A percentile compares a stretch with the other conserved stretches of the same genome.
These are phyloP conservation scores for Pythium vanterpoolii DNA, from an alignment of 352 stramenopile genomes.

Conservation along the genomic window DNA sequence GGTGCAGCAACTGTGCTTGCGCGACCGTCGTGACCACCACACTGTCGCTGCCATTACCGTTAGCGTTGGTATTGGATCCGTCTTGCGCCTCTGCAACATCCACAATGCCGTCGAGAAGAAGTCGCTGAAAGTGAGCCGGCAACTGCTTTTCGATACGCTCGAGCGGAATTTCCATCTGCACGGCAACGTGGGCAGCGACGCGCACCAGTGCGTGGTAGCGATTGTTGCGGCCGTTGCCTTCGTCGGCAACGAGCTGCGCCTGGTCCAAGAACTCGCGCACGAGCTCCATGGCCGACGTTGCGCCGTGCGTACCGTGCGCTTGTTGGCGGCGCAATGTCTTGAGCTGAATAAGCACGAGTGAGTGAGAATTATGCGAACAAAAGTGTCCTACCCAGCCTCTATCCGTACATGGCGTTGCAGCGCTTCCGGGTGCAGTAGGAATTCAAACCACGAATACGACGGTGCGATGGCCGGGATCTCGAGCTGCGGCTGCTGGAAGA, in stretches of 20 bases:
- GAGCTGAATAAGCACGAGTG: conserved; percentile 31
- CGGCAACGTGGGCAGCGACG: conserved; percentile 69
- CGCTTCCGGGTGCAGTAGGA: conserved; percentile 74
- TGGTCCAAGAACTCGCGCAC: conserved; percentile 84
- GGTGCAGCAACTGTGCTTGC: conserved; percentile 61
- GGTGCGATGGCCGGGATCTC: conserved; percentile 62
- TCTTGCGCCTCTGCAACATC: conserved; percentile 49
- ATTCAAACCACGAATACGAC: conserved; percentile 84
- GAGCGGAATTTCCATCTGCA: conserved; percentile 70
- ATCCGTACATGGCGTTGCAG: conserved; percentile 67
- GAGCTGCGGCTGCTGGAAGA: conserved; percentile 81
- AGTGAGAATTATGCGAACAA: background rate
- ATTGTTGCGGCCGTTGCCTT: conserved; percentile 73
- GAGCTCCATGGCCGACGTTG: conserved; percentile 72
- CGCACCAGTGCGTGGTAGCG: conserved; percentile 65
- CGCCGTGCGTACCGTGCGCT: conserved; percentile 39
- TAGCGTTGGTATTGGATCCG: background rate
- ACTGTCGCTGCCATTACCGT: too few relatives aligned
- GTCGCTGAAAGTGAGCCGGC: conserved; percentile 74
- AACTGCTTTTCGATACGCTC: conserved; percentile 51
- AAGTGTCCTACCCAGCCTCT: background rate
- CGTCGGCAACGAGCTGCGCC: conserved; percentile 73
- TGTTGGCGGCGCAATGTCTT: conserved; percentile 45
- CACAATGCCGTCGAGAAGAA: conserved; percentile 79
- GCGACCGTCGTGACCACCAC: conserved; percentile 20